Conservation (phyloP, 163 green algal genomes). For the Chlamydomonas reinhardtii region DNA sequence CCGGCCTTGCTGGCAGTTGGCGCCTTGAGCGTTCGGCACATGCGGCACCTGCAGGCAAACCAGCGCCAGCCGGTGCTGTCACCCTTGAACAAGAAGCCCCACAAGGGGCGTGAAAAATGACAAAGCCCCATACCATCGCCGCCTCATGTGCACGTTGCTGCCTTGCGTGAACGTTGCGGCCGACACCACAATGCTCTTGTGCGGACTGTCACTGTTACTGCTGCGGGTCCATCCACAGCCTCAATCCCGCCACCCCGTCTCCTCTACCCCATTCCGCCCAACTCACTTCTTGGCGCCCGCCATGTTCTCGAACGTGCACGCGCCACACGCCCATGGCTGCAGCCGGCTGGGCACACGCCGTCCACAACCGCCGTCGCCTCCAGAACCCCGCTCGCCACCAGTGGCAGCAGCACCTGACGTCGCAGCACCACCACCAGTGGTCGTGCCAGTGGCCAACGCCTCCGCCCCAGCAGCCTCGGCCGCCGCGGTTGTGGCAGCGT, state of each 20-base stretch:
- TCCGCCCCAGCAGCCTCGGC: neutral
- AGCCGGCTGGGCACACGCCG: conserved; percentile 46
- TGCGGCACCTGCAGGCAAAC: conserved; percentile 9
- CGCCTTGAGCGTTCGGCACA: conserved; percentile 6
- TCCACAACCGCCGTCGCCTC: neutral
- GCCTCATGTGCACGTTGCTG: too few relatives aligned
- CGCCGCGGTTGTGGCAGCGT: neutral
- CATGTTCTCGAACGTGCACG: conserved; percentile 47
- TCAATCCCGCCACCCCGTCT: too few relatives aligned
- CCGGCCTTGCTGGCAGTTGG: neutral
- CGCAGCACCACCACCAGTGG: neutral
- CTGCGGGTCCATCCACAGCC: too few relatives aligned
- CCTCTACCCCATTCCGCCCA: too few relatives aligned
- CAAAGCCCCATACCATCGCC: too few relatives aligned
- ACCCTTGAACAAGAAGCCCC: too few relatives aligned
- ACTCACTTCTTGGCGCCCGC: conserved; percentile 1
- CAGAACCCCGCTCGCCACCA: too few relatives aligned
- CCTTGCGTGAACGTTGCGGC: too few relatives aligned
- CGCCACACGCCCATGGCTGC: conserved; percentile 39
- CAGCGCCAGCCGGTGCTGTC: too few relatives aligned
- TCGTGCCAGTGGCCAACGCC: neutral
- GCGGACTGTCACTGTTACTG: too few relatives aligned
- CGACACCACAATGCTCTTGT: too few relatives aligned
- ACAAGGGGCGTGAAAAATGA: too few relatives aligned
- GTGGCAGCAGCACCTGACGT: neutral